Base-by-base conservation (phyloP, 1,139 yeast species). In the Kurtzmaniella quercitrusa region DNA sequence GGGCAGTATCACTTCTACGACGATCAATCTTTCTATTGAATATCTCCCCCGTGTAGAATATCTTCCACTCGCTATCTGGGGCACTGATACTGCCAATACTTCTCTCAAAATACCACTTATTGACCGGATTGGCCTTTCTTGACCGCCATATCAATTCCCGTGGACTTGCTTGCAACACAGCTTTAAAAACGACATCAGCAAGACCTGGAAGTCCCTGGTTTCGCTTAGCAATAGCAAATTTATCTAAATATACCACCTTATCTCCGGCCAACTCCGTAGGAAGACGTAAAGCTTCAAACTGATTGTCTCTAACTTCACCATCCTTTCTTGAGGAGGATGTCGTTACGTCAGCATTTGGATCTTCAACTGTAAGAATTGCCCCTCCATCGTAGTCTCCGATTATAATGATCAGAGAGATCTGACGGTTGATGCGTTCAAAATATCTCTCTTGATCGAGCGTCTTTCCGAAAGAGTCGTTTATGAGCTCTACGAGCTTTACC, bases 321-420 rank as follows among this genome's bases (percentile, higher is more conserved):
- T n/a, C n/a, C n/a, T n/a, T n/a, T n/a, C n/a, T n/a, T n/a, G n/a
- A n/a, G n/a, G n/a, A n/a, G n/a, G n/a, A n/a, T n/a, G n/a, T n/a
- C n/a, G n/a, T n/a, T n/a, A n/a, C n/a, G n/a, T n/a, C 40, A 45
- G 47, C 45, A 52, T 60, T 51, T 25, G 62, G 50, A 10, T 52
- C 49, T 58, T 88, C 96, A 75, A 88, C 84, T 0, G 98, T 93
- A 33, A 93, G 76, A 10, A 93, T 83, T 0, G 98, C 98, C 14
- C 90, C 91, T 1, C 98, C 98, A 51, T 91, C 96, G 58, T 93
- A 93, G 58, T 93, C 95, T 1, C 98, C 98, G 4, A 93, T 87
- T 16, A 93, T 77, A 7, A 93, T 82, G 12, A 93, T 62, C 0
- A 88, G 85, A 0, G 96, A 93, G 7, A 93, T 70, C 3, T 71